Evolutionary conservation across 371 early-diverging fungal genomes (phyloP).

Genomic region (Entomophthora muscae): DNA sequence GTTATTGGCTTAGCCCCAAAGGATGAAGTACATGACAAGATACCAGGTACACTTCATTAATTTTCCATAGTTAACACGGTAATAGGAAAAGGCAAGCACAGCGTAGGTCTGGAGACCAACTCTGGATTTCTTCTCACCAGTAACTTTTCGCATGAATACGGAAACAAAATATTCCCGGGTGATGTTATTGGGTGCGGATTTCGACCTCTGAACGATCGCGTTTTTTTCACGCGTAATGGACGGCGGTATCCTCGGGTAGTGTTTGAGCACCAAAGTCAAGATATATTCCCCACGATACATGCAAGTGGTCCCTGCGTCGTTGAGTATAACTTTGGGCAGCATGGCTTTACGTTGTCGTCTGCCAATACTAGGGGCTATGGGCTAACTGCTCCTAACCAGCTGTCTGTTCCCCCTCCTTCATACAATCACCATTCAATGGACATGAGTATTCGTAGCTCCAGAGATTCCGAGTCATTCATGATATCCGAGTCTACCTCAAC

Average conservation of each 20-base stretch:
- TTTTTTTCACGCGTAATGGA: slow-evolving; percentile 24
- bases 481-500: too few species aligned
- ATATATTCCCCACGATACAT: slow-evolving; percentile 19
- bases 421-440: slow-evolving; percentile 13
- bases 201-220: slow-evolving; percentile 16
- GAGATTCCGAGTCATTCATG: too few species aligned
- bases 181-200: slow-evolving; percentile 25
- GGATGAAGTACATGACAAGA: background rate
- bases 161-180: slow-evolving; percentile 9
- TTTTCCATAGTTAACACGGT: background rate
- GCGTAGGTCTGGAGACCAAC: background rate
- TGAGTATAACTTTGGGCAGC: slow-evolving; percentile 20
- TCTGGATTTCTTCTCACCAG: slow-evolving; percentile 16
- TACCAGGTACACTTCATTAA: too few species aligned
- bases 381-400: slow-evolving; percentile 49
- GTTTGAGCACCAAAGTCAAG: slow-evolving; percentile 13
- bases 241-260: slow-evolving; percentile 15
- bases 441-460: too few species aligned
- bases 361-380: slow-evolving; percentile 74
- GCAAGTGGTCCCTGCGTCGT: slow-evolving; percentile 18
- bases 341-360: slow-evolving; percentile 45
- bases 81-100: background rate
- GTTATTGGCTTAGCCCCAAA: background rate
- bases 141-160: slow-evolving; percentile 17
- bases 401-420: slow-evolving; percentile 41